A percentile compares a stretch with the other conserved stretches of the same genome.
Evolutionary conservation across 306 rosid genomes (phyloP).

Genomic region (Castanea sativa): DNA sequence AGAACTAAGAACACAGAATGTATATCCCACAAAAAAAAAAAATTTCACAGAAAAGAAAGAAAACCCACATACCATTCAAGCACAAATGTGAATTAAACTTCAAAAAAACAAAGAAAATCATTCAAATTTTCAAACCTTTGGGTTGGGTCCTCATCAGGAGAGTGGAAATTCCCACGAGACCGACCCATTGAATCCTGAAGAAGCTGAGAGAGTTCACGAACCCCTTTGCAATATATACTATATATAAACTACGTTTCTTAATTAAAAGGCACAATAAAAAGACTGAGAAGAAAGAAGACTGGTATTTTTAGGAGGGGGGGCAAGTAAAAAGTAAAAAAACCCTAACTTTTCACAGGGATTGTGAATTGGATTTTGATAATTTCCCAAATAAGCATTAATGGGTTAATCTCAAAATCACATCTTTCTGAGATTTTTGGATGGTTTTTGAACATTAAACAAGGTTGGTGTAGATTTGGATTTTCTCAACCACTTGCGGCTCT

Average conservation of each 20-base stretch:
- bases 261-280: neutral
- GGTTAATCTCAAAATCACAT: constrained; percentile 2
- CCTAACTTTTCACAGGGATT: constrained; percentile 20
- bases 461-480: neutral
- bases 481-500: neutral
- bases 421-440: constrained; percentile 5
- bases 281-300: neutral
- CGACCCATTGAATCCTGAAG: constrained; percentile 73
- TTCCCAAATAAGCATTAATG: constrained; percentile 11
- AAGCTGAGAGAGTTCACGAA: constrained; percentile 21
- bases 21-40: constrained; percentile 3
- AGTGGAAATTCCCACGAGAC: constrained; percentile 86
- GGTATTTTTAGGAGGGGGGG: neutral
- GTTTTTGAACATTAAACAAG: constrained; percentile 1
- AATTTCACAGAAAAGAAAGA: neutral
- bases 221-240: neutral
- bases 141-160: constrained; percentile 79
- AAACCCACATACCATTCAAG: neutral
- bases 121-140: constrained; percentile 58
- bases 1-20: neutral
- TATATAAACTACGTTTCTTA: neutral
- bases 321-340: constrained; percentile 19
- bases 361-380: neutral
- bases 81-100: constrained; percentile 8
- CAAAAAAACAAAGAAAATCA: neutral